phyloP scores from a whole-genome alignment of 768 basidiomycete genomes.

The Collybia mongolica region DNA sequence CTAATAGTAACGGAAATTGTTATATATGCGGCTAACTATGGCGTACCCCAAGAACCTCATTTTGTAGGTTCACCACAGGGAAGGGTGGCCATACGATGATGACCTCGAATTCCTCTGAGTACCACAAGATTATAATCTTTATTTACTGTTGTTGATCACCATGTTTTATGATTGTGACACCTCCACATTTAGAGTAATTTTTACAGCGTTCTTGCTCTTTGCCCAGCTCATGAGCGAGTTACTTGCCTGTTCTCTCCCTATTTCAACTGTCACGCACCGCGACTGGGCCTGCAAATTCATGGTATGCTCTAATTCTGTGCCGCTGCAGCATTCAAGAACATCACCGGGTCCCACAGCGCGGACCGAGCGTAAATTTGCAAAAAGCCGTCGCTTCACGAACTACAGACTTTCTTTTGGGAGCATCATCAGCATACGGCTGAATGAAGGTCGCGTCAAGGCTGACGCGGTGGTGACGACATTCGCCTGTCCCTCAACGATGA shows the following conservation, averaged over 20 bases:
- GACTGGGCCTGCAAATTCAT: neutral
- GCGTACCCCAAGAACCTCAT: too few species aligned
- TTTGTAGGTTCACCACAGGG: too few species aligned
- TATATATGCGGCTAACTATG: too few species aligned
- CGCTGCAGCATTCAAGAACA: neutral
- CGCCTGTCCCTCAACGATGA: neutral
- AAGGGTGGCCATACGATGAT: too few species aligned
- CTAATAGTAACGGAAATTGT: too few species aligned
- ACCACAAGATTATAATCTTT: too few species aligned
- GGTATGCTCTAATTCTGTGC: neutral
- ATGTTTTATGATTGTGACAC: too few species aligned
- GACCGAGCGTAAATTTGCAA: neutral
- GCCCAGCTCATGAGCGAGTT: neutral
- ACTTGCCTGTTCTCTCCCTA: neutral
- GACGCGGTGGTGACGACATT: neutral
- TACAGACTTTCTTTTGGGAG: neutral
- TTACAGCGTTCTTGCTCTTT: neutral
- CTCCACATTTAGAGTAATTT: too few species aligned
- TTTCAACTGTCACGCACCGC: neutral
- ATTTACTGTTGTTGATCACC: too few species aligned
- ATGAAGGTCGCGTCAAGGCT: neutral
- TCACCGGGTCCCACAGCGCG: neutral
- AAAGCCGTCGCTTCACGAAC: neutral
- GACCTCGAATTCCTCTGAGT: too few species aligned
- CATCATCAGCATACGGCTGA: neutral